Conservation (phyloP, 352 stramenopile species). For the Pythium sp. region DNA sequence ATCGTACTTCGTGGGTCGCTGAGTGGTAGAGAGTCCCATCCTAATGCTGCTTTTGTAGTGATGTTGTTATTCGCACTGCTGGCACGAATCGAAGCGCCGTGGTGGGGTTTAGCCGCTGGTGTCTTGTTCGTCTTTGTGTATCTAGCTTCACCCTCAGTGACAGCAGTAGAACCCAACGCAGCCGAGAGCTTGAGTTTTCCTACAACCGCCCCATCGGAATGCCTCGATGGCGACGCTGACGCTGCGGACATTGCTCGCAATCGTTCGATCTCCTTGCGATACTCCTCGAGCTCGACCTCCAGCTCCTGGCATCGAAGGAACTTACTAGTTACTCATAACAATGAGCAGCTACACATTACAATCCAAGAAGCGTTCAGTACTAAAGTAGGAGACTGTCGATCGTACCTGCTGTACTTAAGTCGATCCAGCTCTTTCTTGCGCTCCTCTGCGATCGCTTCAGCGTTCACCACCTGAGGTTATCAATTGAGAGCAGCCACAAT, state of each 20-base stretch:
- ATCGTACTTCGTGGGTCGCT: not conserved
- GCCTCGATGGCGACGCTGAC: not conserved
- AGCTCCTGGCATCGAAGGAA: slow-evolving; percentile 70
- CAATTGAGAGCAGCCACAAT: not conserved
- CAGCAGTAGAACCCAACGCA: not conserved
- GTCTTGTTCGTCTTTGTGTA: not conserved
- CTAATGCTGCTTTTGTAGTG: not conserved
- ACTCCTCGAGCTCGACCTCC: slow-evolving; percentile 61
- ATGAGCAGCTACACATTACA: too few relatives aligned
- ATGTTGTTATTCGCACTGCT: not conserved
- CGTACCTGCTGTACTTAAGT: slow-evolving; percentile 53
- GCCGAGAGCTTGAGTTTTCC: slow-evolving; percentile 48
- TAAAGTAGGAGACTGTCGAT: not conserved
- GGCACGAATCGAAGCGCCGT: not conserved
- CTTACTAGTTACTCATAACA: slow-evolving; percentile 30
- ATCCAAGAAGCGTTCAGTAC: not conserved
- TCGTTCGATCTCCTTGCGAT: slow-evolving; percentile 48
- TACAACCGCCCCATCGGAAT: slow-evolving; percentile 16
- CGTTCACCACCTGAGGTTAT: slow-evolving; percentile 33
- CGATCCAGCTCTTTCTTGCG: slow-evolving; percentile 51
- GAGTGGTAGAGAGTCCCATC: not conserved
- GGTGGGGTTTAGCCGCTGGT: not conserved
- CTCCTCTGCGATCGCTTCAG: slow-evolving; percentile 57
- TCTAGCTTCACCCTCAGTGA: not conserved
- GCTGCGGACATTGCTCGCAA: slow-evolving; percentile 30